Conservation (phyloP, 2,329 filamentous ascomycete species). For the Ophiocordyceps robertsii region DNA sequence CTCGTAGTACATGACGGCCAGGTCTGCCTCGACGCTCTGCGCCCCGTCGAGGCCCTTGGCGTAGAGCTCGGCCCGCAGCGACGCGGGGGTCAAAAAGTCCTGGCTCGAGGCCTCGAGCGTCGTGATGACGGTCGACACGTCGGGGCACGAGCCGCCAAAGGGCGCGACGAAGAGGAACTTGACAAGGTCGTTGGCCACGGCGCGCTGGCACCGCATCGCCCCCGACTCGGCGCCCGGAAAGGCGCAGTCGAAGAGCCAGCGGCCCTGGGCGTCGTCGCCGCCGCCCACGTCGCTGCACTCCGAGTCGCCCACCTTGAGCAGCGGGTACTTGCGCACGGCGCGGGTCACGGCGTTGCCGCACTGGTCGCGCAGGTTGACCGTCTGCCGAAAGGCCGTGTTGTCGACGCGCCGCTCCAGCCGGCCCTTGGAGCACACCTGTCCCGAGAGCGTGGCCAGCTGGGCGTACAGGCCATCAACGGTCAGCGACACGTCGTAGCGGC, state of each 20-base stretch:
- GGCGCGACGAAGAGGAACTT: slow-evolving; percentile 21
- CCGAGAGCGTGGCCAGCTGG: slow-evolving; percentile 18
- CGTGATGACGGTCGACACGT: slow-evolving; percentile 19
- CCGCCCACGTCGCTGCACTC: slow-evolving; percentile 15
- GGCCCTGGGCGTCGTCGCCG: slow-evolving; percentile 10
- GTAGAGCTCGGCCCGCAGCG: slow-evolving; percentile 13
- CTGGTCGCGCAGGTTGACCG: slow-evolving; percentile 20
- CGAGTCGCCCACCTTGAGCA: slow-evolving; percentile 17
- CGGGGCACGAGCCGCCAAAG: slow-evolving; percentile 20
- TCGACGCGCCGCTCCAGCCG: slow-evolving; percentile 2
- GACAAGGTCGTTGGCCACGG: slow-evolving; percentile 17
- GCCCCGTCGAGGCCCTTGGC: slow-evolving; percentile 9
- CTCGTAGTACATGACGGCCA: slow-evolving; percentile 13
- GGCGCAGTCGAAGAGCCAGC: slow-evolving; percentile 21
- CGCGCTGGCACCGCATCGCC: slow-evolving; percentile 14
- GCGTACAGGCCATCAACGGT: slow-evolving; percentile 17
- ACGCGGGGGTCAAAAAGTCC: slow-evolving; percentile 14
- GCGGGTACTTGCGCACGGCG: slow-evolving; percentile 13
- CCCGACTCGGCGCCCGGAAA: slow-evolving; percentile 19
- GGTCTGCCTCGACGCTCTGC: slow-evolving; percentile 10
- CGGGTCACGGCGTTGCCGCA: slow-evolving; percentile 16
- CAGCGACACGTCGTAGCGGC: slow-evolving; percentile 19
- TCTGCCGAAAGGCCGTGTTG: slow-evolving; percentile 16
- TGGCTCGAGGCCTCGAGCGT: slow-evolving; percentile 14
- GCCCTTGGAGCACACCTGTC: slow-evolving; percentile 15